Percentiles rank a stretch among this genome's conserved stretches.
phyloP scores from a whole-genome alignment of 2,329 filamentous ascomycete genomes.

The Talaromyces rugulosus region DNA sequence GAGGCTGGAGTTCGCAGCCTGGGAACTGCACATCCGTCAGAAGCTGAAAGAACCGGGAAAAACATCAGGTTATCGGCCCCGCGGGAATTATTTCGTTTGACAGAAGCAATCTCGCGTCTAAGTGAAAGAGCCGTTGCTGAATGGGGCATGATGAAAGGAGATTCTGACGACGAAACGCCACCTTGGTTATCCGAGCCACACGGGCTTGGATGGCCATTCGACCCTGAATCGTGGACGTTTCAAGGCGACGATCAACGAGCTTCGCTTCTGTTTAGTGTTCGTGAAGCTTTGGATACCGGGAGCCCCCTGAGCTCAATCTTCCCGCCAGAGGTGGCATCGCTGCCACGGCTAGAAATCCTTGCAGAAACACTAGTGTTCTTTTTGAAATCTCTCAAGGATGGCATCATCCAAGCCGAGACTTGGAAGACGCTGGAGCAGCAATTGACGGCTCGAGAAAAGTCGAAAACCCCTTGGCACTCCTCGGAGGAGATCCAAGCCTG shows the following conservation, averaged over 20 bases:
- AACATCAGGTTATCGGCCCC: constrained; percentile 70
- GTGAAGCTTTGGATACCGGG: constrained; percentile 71
- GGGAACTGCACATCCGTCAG: constrained; percentile 21
- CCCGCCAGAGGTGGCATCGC: constrained; percentile 56
- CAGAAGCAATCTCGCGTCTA: constrained; percentile 67
- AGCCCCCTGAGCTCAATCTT: constrained; percentile 58
- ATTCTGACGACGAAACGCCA: constrained; percentile 29
- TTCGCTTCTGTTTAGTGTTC: constrained; percentile 41
- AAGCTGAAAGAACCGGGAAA: constrained; percentile 30
- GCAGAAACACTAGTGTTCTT: constrained; percentile 70
- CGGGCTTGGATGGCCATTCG: constrained; percentile 56
- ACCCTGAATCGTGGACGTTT: constrained; percentile 46
- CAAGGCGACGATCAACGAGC: constrained; percentile 38
- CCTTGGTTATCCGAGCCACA: constrained; percentile 51
- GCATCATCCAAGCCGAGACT: constrained; percentile 65
- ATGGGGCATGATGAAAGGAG: constrained; percentile 55
- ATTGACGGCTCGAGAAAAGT: constrained; percentile 47
- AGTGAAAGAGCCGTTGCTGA: constrained; percentile 57
- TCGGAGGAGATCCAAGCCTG: constrained; percentile 55
- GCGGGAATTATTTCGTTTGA: constrained; percentile 83
- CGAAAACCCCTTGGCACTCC: constrained; percentile 43
- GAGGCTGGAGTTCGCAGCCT: constrained; percentile 72
- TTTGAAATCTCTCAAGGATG: constrained; percentile 69
- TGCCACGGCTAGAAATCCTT: constrained; percentile 70
- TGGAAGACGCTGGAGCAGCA: constrained; percentile 67